phyloP scores from a whole-genome alignment of 2,329 filamentous ascomycete genomes.

The Hymenoscyphus fructigenus region DNA sequence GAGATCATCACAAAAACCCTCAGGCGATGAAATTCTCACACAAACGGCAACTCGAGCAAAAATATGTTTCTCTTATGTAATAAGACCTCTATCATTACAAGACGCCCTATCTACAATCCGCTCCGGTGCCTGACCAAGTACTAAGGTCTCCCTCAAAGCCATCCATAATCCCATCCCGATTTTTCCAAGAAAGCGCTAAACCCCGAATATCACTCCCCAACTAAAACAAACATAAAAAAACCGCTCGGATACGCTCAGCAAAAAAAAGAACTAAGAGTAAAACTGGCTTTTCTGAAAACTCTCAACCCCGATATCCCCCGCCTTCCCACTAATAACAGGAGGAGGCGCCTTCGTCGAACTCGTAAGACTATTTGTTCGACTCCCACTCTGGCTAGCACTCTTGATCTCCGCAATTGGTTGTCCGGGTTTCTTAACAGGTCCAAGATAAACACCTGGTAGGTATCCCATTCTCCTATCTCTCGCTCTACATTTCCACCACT shows the following conservation, averaged over 20 bases:
- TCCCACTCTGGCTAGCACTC: slow-evolving; percentile 46
- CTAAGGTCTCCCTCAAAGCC: not conserved
- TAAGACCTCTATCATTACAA: slow-evolving; percentile 1
- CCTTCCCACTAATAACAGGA: slow-evolving; percentile 52
- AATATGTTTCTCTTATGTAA: not conserved
- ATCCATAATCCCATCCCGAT: not conserved
- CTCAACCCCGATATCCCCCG: slow-evolving; percentile 64
- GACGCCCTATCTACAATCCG: not conserved
- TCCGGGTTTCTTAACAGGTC: slow-evolving; percentile 62
- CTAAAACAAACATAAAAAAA: not conserved
- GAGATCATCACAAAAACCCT: no score
- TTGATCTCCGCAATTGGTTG: slow-evolving; percentile 39
- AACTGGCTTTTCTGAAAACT: slow-evolving; percentile 72
- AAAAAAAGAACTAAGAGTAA: slow-evolving; percentile 50
- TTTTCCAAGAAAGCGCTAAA: slow-evolving; percentile 2
- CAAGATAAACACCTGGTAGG: slow-evolving; percentile 85
- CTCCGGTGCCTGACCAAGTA: not conserved
- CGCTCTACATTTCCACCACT: slow-evolving; percentile 96
- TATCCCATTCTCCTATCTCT: slow-evolving; percentile 90
- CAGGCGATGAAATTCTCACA: no score
- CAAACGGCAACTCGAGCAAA: no score
- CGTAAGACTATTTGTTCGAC: slow-evolving; percentile 39
- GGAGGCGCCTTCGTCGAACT: slow-evolving; percentile 43
- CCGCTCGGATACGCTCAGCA: not conserved
- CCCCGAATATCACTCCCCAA: not conserved